These are phyloP conservation scores for Rhynchospora pubera DNA, from an alignment of 176 grass and related monocot species.

Conservation along the genomic window DNA sequence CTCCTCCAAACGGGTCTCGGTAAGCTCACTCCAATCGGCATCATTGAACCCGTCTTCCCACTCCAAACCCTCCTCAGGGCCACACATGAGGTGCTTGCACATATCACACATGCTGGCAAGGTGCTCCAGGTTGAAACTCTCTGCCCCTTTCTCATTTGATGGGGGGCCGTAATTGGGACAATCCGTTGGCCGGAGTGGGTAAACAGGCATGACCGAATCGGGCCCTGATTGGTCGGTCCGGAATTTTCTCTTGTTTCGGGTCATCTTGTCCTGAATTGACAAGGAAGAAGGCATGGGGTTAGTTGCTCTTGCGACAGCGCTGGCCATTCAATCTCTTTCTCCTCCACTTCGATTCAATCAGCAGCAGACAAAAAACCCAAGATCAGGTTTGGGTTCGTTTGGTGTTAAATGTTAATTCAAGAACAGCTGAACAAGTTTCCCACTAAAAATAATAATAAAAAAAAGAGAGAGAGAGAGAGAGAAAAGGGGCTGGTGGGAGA, in stretches of 20 bases:
- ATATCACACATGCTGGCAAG: conserved; percentile 39
- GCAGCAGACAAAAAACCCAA: not conserved
- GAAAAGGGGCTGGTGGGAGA: not conserved
- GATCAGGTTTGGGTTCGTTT: not conserved
- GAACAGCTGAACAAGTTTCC: not conserved
- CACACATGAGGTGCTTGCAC: conserved; percentile 45
- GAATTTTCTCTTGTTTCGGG: conserved; percentile 91
- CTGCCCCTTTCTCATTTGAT: conserved; percentile 37
- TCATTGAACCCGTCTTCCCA: conserved; percentile 51
- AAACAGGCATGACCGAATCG: conserved; percentile 32
- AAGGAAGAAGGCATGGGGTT: conserved; percentile 26
- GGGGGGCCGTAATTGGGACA: conserved; percentile 53
- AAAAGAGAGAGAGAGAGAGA: not conserved
- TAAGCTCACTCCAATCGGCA: conserved; percentile 67
- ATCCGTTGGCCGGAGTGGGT: conserved; percentile 48
- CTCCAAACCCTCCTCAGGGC: conserved; percentile 28
- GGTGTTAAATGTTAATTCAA: not conserved
- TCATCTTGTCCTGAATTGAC: conserved; percentile 55
- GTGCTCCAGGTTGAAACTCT: conserved; percentile 47
- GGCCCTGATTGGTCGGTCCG: conserved; percentile 55
- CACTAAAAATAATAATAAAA: not conserved
- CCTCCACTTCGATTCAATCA: not conserved
- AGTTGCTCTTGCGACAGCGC: conserved; percentile 24
- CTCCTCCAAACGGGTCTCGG: conserved; percentile 67
- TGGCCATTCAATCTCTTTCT: conserved; percentile 27